A percentile compares a stretch with the other conserved stretches of the same genome.
These are phyloP conservation scores for Eimeria brunetti DNA, from an alignment of 169 alveolate species.

Conservation along the genomic window DNA sequence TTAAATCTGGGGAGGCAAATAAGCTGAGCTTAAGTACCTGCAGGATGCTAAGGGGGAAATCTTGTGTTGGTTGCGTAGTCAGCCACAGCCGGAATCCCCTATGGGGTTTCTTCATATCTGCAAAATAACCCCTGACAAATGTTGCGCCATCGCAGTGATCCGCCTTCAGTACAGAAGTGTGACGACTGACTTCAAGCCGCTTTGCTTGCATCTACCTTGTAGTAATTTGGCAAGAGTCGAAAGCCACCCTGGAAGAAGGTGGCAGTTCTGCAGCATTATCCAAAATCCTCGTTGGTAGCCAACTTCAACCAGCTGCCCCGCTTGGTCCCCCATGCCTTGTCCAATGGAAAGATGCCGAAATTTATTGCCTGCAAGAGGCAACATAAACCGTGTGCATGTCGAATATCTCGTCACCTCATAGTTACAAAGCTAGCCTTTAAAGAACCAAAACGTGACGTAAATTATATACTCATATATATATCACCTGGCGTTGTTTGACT, in stretches of 20 bases:
- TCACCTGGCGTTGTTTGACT: neutral
- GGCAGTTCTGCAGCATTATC: constrained; percentile 97
- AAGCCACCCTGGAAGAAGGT: constrained; percentile 94
- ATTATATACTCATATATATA: neutral
- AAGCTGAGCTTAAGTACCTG: constrained; percentile 56
- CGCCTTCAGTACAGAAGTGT: neutral
- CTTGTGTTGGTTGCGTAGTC: constrained; percentile 96
- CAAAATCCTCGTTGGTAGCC: constrained; percentile 94
- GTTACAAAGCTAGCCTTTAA: neutral
- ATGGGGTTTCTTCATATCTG: constrained; percentile 92
- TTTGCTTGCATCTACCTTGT: constrained; percentile 82
- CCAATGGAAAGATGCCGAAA: constrained; percentile 95
- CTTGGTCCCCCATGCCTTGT: constrained; percentile 95
- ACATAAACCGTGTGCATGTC: neutral
- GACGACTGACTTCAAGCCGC: neutral
- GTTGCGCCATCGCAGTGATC: neutral
- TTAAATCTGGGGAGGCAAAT: neutral
- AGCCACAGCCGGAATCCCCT: constrained; percentile 97
- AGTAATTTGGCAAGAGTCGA: constrained; percentile 93
- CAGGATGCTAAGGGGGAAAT: constrained; percentile 96
- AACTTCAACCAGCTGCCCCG: constrained; percentile 89
- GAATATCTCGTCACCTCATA: neutral
- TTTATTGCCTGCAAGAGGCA: constrained; percentile 81
- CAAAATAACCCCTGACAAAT: neutral
- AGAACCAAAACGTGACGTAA: neutral